Evolutionary conservation across 2,329 filamentous ascomycete species (phyloP).

Genomic region (Colletotrichum sp.): DNA sequence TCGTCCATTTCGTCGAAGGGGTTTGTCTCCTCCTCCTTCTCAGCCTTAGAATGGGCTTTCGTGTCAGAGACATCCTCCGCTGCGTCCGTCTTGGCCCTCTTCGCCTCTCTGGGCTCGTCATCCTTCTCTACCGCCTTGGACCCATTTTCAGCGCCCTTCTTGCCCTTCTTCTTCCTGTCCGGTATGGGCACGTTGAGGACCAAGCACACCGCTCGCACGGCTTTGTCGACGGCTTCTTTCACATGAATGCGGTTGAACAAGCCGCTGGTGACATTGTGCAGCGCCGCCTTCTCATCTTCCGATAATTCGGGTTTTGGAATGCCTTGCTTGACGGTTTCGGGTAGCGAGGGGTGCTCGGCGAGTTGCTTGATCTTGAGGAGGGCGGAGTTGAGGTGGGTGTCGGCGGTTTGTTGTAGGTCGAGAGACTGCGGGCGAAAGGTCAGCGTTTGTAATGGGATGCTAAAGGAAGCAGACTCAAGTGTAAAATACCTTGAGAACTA

Average conservation of each 20-base stretch:
- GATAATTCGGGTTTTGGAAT: constrained; percentile 56
- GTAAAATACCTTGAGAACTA: constrained; percentile 55
- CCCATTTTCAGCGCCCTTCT: constrained; percentile 35
- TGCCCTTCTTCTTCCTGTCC: constrained; percentile 43
- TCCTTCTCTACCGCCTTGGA: constrained; percentile 34
- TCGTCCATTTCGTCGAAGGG: constrained; percentile 26
- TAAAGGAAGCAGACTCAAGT: neutral
- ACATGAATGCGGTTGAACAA: constrained; percentile 59
- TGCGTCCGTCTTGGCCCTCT: constrained; percentile 27
- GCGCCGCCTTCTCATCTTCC: constrained; percentile 54
- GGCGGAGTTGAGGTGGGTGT: constrained; percentile 59
- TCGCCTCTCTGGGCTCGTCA: constrained; percentile 33
- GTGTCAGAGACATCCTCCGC: constrained; percentile 25
- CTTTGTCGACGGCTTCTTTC: constrained; percentile 53
- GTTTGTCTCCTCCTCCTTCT: constrained; percentile 28
- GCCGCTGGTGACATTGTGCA: constrained; percentile 66
- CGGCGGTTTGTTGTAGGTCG: constrained; percentile 62
- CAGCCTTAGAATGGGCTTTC: constrained; percentile 31
- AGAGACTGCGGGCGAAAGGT: constrained; percentile 48
- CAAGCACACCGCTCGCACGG: constrained; percentile 53
- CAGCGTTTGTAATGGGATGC: neutral
- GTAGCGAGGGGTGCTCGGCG: constrained; percentile 55
- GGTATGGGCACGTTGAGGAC: constrained; percentile 53
- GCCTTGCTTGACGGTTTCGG: constrained; percentile 50
- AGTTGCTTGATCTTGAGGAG: constrained; percentile 60